phyloP scores from a whole-genome alignment of 805 yeast genomes.

The Blastobotrys attinorum region DNA sequence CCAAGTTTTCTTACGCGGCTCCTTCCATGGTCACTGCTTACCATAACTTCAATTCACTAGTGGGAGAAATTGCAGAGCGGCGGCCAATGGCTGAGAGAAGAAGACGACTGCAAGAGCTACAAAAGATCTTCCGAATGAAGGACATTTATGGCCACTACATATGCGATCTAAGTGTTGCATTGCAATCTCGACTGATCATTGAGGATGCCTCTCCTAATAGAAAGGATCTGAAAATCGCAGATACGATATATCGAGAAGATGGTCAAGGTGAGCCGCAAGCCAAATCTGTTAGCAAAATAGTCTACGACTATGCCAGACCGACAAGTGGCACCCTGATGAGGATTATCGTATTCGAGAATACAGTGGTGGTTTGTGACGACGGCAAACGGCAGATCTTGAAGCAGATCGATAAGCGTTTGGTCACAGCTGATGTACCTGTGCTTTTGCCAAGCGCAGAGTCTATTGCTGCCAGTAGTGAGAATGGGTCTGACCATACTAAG shows the following conservation, averaged over 20 bases:
- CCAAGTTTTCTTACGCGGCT: conserved; percentile 2
- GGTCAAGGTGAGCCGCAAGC: conserved; percentile 4
- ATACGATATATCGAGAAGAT: conserved; percentile 10
- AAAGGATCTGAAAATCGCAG: conserved; percentile 9
- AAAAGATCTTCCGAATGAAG: conserved; percentile 10
- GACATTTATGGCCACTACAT: conserved; percentile 10
- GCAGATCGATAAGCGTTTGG: conserved; percentile 1
- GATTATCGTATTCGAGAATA: conserved; percentile 9
- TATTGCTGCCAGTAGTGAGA: background rate
- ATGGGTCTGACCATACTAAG: background rate
- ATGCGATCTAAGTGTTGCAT: conserved; percentile 13
- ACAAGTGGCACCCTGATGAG: conserved; percentile 8
- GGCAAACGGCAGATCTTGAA: conserved; percentile 4
- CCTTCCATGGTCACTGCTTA: conserved; percentile 9
- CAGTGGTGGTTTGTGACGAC: conserved; percentile 10
- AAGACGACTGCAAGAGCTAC: conserved; percentile 12
- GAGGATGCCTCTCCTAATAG: conserved; percentile 5
- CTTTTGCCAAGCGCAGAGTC: background rate
- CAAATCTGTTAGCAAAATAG: conserved; percentile 3
- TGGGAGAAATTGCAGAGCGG: conserved; percentile 11
- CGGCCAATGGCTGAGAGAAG: conserved; percentile 12
- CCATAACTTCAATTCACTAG: conserved; percentile 6
- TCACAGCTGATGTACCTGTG: conserved; percentile 2
- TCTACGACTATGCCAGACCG: conserved; percentile 6
- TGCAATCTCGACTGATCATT: conserved; percentile 11